Conservation (phyloP, 148 eudicot species). For the Fallopia convolvulus region DNA sequence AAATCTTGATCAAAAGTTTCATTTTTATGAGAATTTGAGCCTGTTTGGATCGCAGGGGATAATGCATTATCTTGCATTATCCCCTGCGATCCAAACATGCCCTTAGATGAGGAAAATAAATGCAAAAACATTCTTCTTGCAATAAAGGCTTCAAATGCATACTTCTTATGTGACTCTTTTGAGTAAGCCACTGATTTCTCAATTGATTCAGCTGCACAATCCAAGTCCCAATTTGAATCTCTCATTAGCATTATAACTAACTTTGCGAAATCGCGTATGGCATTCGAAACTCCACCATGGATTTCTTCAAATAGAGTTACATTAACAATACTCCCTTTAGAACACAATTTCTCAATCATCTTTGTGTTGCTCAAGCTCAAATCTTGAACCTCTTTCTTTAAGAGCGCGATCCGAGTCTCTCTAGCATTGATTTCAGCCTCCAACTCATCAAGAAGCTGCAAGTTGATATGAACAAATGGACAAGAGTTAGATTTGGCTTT, state of each 20-base stretch:
- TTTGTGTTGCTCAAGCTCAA: neutral
- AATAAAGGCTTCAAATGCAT: slow-evolving; percentile 51
- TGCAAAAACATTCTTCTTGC: slow-evolving; percentile 36
- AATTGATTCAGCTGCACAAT: slow-evolving; percentile 34
- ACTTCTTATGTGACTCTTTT: slow-evolving; percentile 42
- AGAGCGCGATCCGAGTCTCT: neutral
- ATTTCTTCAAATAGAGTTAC: slow-evolving; percentile 24
- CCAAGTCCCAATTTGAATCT: slow-evolving; percentile 52
- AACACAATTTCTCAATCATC: neutral
- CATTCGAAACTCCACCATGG: slow-evolving; percentile 25
- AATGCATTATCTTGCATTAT: too few relatives aligned
- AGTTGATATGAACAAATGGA: slow-evolving; percentile 20
- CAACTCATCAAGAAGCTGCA: slow-evolving; percentile 1
- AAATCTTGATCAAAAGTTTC: neutral
- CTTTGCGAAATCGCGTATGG: slow-evolving; percentile 42
- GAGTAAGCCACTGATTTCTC: slow-evolving; percentile 29
- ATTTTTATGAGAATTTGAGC: neutral
- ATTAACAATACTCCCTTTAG: neutral
- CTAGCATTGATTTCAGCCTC: neutral
- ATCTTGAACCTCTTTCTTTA: neutral
- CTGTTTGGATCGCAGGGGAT: too few relatives aligned
- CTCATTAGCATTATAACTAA: slow-evolving; percentile 42
- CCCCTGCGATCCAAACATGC: too few relatives aligned
- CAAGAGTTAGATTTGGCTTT: slow-evolving; percentile 13
- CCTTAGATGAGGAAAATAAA: slow-evolving; percentile 7